Conservation (phyloP, 2,329 filamentous ascomycete genomes). For the Biscogniauxia mediterranea region DNA sequence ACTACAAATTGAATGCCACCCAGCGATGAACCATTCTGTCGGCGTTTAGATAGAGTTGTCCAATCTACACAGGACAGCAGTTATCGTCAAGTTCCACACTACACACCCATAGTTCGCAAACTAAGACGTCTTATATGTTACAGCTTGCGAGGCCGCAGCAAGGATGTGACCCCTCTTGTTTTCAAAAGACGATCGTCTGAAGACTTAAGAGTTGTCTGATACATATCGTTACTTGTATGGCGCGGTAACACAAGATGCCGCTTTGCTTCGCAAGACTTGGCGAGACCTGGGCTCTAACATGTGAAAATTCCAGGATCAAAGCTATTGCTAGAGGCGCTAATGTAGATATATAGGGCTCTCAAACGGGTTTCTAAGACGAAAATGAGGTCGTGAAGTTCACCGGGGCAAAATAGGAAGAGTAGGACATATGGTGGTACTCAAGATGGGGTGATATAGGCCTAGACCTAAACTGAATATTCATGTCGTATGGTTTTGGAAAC, state of each 20-base stretch:
- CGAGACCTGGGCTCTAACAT: background rate
- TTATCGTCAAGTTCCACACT: background rate
- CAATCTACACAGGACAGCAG: background rate
- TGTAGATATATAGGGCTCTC: background rate
- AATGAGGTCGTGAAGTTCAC: background rate
- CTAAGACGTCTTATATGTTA: background rate
- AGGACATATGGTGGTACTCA: background rate
- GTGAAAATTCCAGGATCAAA: background rate
- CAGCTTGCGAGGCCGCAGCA: background rate
- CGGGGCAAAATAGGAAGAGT: background rate
- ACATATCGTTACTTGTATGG: background rate
- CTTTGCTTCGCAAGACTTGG: background rate
- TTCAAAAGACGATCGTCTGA: background rate
- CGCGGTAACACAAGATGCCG: background rate
- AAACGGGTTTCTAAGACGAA: background rate
- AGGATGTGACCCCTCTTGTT: no score
- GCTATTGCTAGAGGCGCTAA: background rate
- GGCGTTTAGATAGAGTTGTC: background rate
- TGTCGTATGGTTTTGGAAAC: background rate
- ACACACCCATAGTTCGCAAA: background rate
- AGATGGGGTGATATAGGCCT: background rate
- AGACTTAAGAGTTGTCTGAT: background rate
- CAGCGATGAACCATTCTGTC: background rate
- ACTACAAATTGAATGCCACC: background rate
- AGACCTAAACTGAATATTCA: conserved; percentile 1